These are phyloP conservation scores for Lepidium aucheri DNA, from an alignment of 345 rosid species.

Conservation along the genomic window DNA sequence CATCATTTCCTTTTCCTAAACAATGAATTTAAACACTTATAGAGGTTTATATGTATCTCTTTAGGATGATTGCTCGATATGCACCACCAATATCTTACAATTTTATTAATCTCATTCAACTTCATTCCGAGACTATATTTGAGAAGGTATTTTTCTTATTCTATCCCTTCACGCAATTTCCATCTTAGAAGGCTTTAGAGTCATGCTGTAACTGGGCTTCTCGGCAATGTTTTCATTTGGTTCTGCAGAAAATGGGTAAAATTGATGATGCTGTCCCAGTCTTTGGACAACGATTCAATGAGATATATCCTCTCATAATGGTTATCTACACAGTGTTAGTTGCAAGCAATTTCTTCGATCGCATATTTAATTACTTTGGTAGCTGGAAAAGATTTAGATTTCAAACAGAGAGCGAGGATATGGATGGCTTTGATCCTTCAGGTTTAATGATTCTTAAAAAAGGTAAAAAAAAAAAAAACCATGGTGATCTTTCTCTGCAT, in stretches of 20 bases:
- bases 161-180: background rate
- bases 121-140: constrained; percentile 58
- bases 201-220: background rate
- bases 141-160: constrained; percentile 51
- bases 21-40: background rate
- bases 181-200: background rate
- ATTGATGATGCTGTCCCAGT: constrained; percentile 80
- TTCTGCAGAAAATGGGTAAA: constrained; percentile 88
- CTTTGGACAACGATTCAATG: constrained; percentile 79
- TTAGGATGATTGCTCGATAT: constrained; percentile 98
- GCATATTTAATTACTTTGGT: constrained; percentile 80
- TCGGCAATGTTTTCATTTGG: constrained; percentile 1
- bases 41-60: constrained; percentile 9
- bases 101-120: constrained; percentile 88
- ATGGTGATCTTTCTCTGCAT: background rate
- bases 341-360: constrained; percentile 90
- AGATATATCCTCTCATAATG: constrained; percentile 95
- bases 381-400: constrained; percentile 86
- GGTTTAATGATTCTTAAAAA: constrained; percentile 85
- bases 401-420: constrained; percentile 78
- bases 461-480: constrained; percentile 31
- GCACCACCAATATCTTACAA: constrained; percentile 97
- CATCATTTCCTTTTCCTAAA: background rate
- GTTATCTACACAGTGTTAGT: constrained; percentile 86
- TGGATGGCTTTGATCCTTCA: constrained; percentile 91